Percentiles rank a stretch among this genome's conserved stretches.
Conservation (phyloP, 352 stramenopile species). For the Pythium phragmitis region DNA sequence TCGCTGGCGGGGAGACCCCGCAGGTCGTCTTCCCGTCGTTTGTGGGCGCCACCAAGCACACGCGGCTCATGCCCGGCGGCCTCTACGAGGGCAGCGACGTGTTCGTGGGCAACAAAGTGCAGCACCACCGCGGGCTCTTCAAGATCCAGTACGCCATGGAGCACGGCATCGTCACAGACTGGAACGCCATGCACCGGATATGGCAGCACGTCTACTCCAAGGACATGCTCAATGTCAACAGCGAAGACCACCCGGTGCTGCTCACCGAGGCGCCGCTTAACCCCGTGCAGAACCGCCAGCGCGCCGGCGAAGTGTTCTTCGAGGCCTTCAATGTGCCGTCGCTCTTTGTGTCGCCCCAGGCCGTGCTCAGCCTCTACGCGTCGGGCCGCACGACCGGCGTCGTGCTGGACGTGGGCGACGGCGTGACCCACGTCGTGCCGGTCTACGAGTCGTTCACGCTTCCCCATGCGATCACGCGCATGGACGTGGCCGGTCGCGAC, state of each 20-base stretch:
- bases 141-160: constrained; percentile 86
- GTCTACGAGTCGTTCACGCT: constrained; percentile 85
- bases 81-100: constrained; percentile 73
- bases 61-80: constrained; percentile 81
- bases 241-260: constrained; percentile 83
- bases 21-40: constrained; percentile 79
- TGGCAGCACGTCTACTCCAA: constrained; percentile 90
- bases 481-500: constrained; percentile 84
- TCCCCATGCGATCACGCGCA: constrained; percentile 74
- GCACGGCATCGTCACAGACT: constrained; percentile 84
- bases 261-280: constrained; percentile 83
- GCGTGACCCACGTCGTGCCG: constrained; percentile 84
- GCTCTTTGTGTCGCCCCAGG: constrained; percentile 84
- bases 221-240: constrained; percentile 86
- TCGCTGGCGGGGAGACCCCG: constrained; percentile 74
- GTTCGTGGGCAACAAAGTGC: constrained; percentile 77
- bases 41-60: constrained; percentile 74
- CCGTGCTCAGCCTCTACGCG: constrained; percentile 87
- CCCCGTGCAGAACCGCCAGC: constrained; percentile 72
- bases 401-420: constrained; percentile 88
- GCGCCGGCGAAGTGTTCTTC: constrained; percentile 84
- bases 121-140: constrained; percentile 81
- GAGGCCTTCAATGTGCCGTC: constrained; percentile 86
- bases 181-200: constrained; percentile 86
- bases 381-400: constrained; percentile 86